phyloP scores from a whole-genome alignment of 2,329 filamentous ascomycete genomes.

The Neofusicoccum ribis region DNA sequence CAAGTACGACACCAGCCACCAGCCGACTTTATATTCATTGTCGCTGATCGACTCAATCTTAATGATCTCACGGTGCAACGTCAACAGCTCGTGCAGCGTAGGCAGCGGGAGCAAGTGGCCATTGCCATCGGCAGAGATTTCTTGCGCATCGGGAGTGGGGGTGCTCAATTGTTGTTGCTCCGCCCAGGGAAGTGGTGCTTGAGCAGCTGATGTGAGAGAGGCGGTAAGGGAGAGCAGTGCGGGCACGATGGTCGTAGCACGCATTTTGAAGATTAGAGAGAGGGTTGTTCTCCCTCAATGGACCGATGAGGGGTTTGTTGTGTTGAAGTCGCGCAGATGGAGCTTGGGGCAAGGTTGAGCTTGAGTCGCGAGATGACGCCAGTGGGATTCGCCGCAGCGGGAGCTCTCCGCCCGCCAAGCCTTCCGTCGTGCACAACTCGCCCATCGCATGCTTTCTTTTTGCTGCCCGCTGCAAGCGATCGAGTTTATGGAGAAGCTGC shows the following conservation, averaged over 20 bases:
- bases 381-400: not conserved
- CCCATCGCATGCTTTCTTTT: too few species aligned
- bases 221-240: not conserved
- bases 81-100: slow-evolving; percentile 56
- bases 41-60: slow-evolving; percentile 70
- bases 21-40: slow-evolving; percentile 67
- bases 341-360: not conserved
- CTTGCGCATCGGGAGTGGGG: slow-evolving; percentile 4
- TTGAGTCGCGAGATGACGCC: slow-evolving; percentile 12
- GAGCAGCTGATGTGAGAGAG: not conserved
- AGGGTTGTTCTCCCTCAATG: not conserved
- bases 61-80: slow-evolving; percentile 74
- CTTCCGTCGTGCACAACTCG: too few species aligned
- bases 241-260: not conserved
- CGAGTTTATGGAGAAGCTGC: too few species aligned
- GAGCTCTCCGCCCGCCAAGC: slow-evolving; percentile 14
- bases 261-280: slow-evolving; percentile 4
- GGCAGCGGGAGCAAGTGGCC: slow-evolving; percentile 12
- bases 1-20: slow-evolving; percentile 69
- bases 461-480: too few species aligned
- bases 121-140: not conserved
- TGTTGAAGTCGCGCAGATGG: not conserved
- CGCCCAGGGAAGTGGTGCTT: not conserved
- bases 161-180: not conserved
- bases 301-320: not conserved